Evolutionary conservation across 2,329 filamentous ascomycete species (phyloP).

Genomic region (Drechslerella dactyloides): DNA sequence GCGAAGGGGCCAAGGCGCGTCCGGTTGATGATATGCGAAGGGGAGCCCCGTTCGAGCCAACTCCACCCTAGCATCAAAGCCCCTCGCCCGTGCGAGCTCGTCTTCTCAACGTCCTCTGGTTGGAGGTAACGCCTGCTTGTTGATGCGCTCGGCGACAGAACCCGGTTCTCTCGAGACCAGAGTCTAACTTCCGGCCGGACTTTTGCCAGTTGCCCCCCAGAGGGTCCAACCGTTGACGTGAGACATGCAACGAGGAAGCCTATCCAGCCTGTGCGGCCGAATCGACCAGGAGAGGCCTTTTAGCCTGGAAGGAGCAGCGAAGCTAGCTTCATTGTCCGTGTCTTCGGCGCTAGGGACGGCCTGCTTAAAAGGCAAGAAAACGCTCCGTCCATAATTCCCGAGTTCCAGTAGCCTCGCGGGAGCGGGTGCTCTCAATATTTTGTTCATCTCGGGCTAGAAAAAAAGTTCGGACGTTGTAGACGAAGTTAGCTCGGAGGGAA

Average conservation of each 20-base stretch:
- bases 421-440: constrained; percentile 15
- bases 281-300: neutral
- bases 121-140: constrained; percentile 6
- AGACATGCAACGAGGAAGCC: constrained; percentile 31
- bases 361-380: constrained; percentile 33
- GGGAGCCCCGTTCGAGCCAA: constrained; percentile 22
- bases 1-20: constrained; percentile 5
- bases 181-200: constrained; percentile 23
- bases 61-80: constrained; percentile 42
- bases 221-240: constrained; percentile 27
- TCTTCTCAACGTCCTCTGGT: constrained; percentile 14
- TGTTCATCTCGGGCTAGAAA: constrained; percentile 6
- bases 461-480: constrained; percentile 5
- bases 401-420: constrained; percentile 29
- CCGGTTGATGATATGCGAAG: constrained; percentile 29
- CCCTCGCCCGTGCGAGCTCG: constrained; percentile 35
- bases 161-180: constrained; percentile 15
- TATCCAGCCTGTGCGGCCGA: neutral
- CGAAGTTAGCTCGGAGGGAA: neutral
- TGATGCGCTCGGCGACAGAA: constrained; percentile 25
- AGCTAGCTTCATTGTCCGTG: neutral
- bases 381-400: constrained; percentile 43
- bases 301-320: neutral
- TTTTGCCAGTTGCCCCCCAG: constrained; percentile 6
- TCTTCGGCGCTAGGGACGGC: constrained; percentile 3